Evolutionary conservation across 768 basidiomycete species (phyloP).

Genomic region (Suillus alpinus): DNA sequence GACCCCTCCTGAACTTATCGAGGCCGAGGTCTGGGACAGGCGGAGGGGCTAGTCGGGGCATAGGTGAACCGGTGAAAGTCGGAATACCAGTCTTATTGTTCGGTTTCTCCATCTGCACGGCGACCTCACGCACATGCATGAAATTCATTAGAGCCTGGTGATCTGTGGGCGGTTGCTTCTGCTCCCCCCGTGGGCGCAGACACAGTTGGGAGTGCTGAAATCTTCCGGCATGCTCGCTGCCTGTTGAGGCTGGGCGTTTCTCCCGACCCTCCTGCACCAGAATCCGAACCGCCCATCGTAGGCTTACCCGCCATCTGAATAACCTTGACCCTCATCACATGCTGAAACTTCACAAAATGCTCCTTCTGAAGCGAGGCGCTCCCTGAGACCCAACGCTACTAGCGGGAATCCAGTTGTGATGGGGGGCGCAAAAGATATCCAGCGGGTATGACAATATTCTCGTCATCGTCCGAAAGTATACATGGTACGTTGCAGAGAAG

Average conservation of each 20-base stretch:
- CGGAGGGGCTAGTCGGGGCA: background rate
- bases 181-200: constrained; percentile 14
- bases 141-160: constrained; percentile 25
- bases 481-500: too few relatives aligned
- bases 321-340: constrained; percentile 13
- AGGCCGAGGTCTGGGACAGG: constrained; percentile 2
- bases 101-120: constrained; percentile 47
- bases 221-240: background rate
- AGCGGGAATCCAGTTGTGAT: too few relatives aligned
- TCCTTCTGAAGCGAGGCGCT: constrained; percentile 15
- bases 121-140: constrained; percentile 27
- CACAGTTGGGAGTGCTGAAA: background rate
- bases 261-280: background rate
- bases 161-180: constrained; percentile 16
- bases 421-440: too few relatives aligned
- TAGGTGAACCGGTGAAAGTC: constrained; percentile 14
- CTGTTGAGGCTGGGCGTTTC: background rate
- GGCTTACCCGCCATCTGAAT: constrained; percentile 1
- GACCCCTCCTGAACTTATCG: constrained; percentile 1
- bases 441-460: too few relatives aligned
- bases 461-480: too few relatives aligned
- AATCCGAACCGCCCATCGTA: background rate
- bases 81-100: constrained; percentile 42
- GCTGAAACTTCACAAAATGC: background rate
- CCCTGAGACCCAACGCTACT: too few relatives aligned